phyloP scores from a whole-genome alignment of 2,329 filamentous ascomycete genomes.

The Ophiostoma sp. region DNA sequence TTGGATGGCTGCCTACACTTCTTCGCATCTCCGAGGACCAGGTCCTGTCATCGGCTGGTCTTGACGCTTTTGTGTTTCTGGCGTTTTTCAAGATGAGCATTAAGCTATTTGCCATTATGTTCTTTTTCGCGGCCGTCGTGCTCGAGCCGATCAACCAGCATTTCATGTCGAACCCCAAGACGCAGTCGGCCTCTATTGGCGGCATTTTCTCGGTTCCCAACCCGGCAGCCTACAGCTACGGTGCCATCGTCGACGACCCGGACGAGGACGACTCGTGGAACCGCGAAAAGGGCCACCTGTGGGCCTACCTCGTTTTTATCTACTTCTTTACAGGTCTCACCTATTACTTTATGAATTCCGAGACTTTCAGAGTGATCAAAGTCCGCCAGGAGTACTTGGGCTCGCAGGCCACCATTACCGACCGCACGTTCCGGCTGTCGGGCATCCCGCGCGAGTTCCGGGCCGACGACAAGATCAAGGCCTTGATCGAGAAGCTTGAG shows the following conservation, averaged over 20 bases:
- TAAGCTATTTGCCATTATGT: slow-evolving; percentile 74
- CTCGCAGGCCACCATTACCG: slow-evolving; percentile 91
- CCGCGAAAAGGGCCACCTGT: slow-evolving; percentile 62
- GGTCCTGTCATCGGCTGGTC: slow-evolving; percentile 81
- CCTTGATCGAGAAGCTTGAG: slow-evolving; percentile 81
- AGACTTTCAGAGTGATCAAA: slow-evolving; percentile 83
- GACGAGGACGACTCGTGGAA: slow-evolving; percentile 39
- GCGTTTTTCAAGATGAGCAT: slow-evolving; percentile 95
- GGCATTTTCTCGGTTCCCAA: slow-evolving; percentile 8
- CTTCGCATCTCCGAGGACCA: slow-evolving; percentile 86
- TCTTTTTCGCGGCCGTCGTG: slow-evolving; percentile 77
- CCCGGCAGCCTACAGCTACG: neutral
- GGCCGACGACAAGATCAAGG: slow-evolving; percentile 78
- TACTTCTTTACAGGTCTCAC: slow-evolving; percentile 86
- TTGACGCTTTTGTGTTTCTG: slow-evolving; percentile 78
- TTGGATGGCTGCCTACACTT: slow-evolving; percentile 89
- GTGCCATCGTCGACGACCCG: slow-evolving; percentile 21
- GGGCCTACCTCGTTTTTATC: slow-evolving; percentile 92
- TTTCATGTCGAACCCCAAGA: slow-evolving; percentile 45
- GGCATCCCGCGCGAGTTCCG: slow-evolving; percentile 80
- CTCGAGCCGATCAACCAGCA: slow-evolving; percentile 82
- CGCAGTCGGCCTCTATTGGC: neutral
- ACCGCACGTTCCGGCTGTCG: slow-evolving; percentile 87
- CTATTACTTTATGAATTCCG: slow-evolving; percentile 76
- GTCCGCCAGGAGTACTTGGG: slow-evolving; percentile 89